Evolutionary conservation across 768 basidiomycete species (phyloP).

Genomic region (Lanmaoa rubissima): DNA sequence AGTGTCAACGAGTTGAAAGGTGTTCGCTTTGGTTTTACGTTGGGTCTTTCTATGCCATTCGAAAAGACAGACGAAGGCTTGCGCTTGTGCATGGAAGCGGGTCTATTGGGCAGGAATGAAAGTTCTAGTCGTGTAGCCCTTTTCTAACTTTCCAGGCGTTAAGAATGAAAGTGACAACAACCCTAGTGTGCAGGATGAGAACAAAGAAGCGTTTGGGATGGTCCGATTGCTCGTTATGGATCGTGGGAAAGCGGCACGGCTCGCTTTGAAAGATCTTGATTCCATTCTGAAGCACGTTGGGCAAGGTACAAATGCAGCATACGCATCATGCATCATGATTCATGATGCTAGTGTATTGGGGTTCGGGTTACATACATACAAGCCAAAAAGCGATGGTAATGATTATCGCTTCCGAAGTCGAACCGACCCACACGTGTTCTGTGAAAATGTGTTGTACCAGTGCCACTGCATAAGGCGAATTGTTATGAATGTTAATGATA

Average conservation of each 20-base stretch:
- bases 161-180: constrained; percentile 6
- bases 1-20: constrained; percentile 29
- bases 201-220: neutral
- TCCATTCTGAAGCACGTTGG: constrained; percentile 25
- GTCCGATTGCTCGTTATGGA: neutral
- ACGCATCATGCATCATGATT: constrained; percentile 7
- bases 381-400: constrained; percentile 8
- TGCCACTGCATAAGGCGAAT: neutral
- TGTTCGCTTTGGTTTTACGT: neutral
- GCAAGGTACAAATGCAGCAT: constrained; percentile 16
- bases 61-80: neutral
- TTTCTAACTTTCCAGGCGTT: neutral
- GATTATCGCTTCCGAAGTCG: constrained; percentile 25
- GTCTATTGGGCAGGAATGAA: neutral
- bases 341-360: constrained; percentile 5
- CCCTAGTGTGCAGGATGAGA: neutral
- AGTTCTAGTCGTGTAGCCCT: neutral
- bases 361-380: constrained; percentile 22
- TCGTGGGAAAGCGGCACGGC: constrained; percentile 18
- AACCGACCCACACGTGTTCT: constrained; percentile 15
- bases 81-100: constrained; percentile 18
- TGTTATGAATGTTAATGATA: neutral
- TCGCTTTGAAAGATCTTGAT: constrained; percentile 21
- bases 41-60: constrained; percentile 9
- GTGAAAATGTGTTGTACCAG: neutral